Evolutionary conservation across 768 basidiomycete genomes (phyloP).

Genomic region (Rhodotorula taiwanensis): DNA sequence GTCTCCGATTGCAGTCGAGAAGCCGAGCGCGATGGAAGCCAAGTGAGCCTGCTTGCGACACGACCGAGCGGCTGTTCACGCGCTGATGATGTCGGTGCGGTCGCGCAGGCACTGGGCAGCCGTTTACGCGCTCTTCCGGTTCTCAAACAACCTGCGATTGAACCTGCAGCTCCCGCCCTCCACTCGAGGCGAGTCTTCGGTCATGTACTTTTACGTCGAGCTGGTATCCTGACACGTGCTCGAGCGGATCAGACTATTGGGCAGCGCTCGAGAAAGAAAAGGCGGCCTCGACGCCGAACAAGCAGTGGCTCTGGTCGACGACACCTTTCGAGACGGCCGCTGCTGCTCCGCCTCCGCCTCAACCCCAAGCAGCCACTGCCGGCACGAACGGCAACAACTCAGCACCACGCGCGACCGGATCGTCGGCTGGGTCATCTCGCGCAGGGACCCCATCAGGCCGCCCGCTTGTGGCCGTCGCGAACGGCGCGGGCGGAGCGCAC

Average conservation of each 20-base stretch:
- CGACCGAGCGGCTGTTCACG: too few species aligned
- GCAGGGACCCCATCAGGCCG: background rate
- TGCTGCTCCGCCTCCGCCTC: conserved; percentile 26
- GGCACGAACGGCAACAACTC: too few species aligned
- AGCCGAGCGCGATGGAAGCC: conserved; percentile 67
- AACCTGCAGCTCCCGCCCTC: conserved; percentile 71
- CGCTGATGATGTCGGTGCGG: too few species aligned
- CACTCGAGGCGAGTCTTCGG: conserved; percentile 54
- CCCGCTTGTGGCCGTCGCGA: background rate
- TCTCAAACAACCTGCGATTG: conserved; percentile 44
- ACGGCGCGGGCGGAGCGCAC: background rate
- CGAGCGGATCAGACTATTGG: conserved; percentile 23
- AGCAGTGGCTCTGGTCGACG: conserved; percentile 34
- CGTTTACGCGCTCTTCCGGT: conserved; percentile 37
- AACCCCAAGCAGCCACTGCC: background rate
- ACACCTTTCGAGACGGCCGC: conserved; percentile 37
- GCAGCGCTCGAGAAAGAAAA: conserved; percentile 33
- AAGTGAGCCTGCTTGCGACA: too few species aligned
- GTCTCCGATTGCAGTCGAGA: conserved; percentile 45
- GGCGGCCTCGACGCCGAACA: conserved; percentile 30
- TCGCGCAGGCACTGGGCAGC: conserved; percentile 18
- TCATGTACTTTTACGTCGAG: too few species aligned
- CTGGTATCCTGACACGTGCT: background rate
- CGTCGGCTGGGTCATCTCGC: conserved; percentile 7
- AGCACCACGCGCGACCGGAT: background rate